Evolutionary conservation across 2,329 filamentous ascomycete species (phyloP).

Genomic region (Tolypocladium paradoxum): DNA sequence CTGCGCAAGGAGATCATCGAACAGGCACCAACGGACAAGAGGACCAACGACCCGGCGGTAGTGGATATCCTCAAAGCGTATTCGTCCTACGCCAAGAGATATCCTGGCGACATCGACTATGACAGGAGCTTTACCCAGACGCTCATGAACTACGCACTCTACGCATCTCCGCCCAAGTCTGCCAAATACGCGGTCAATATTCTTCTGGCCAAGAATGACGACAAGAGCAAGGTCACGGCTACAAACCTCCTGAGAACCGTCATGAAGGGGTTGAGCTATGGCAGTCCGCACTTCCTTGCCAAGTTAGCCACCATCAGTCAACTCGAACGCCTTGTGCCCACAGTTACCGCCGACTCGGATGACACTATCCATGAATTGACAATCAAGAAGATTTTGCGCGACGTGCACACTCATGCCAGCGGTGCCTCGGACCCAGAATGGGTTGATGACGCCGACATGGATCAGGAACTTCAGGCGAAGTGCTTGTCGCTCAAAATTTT

Average conservation of each 20-base stretch:
- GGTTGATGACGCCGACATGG: conserved; percentile 56
- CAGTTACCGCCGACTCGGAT: conserved; percentile 60
- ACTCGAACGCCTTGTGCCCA: conserved; percentile 63
- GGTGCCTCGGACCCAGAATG: conserved; percentile 48
- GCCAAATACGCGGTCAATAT: conserved; percentile 93
- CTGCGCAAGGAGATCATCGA: conserved; percentile 79
- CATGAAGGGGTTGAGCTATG: conserved; percentile 64
- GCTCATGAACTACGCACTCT: conserved; percentile 71
- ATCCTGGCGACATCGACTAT: conserved; percentile 70
- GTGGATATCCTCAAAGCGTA: conserved; percentile 91
- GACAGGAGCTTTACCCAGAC: conserved; percentile 74
- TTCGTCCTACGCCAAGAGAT: conserved; percentile 79
- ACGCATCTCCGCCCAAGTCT: conserved; percentile 68
- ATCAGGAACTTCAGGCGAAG: conserved; percentile 77
- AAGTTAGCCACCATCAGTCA: conserved; percentile 64
- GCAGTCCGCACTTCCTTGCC: conserved; percentile 61
- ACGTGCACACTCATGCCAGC: conserved; percentile 53
- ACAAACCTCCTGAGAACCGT: conserved; percentile 72
- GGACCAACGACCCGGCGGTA: conserved; percentile 59
- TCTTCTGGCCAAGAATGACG: conserved; percentile 61
- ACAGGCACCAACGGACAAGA: conserved; percentile 61
- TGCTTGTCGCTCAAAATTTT: conserved; percentile 73
- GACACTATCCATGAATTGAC: conserved; percentile 72
- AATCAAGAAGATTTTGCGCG: conserved; percentile 61
- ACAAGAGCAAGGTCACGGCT: conserved; percentile 72